A percentile compares a stretch with the other conserved stretches of the same genome.
phyloP scores from a whole-genome alignment of 345 rosid species.

The Nephelium lappaceum region DNA sequence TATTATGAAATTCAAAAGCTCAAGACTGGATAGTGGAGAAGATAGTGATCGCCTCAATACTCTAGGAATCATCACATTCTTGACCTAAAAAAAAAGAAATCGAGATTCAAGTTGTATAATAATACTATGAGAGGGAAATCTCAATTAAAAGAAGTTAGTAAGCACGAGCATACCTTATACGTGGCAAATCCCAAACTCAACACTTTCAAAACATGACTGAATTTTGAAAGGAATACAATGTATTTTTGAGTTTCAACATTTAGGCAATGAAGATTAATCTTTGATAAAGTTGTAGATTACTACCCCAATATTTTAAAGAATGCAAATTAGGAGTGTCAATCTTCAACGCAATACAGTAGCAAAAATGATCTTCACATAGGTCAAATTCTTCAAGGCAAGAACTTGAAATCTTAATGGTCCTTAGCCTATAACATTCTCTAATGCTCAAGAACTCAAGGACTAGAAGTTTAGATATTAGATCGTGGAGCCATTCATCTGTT shows the following conservation, averaged over 20 bases:
- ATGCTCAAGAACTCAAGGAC: too few species aligned
- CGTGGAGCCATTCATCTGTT: too few species aligned
- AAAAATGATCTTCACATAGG: too few species aligned
- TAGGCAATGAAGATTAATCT: neutral
- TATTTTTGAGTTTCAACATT: neutral
- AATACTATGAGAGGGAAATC: too few species aligned
- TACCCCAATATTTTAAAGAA: neutral
- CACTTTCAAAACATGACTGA: neutral
- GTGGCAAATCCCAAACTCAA: neutral
- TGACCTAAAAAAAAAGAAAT: neutral
- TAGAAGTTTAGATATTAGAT: too few species aligned
- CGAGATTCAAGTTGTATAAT: neutral
- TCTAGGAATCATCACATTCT: neutral
- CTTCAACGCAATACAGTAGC: neutral
- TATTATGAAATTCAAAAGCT: neutral
- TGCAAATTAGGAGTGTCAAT: neutral
- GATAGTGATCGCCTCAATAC: neutral
- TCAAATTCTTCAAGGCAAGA: neutral
- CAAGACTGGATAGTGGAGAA: neutral
- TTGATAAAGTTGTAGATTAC: neutral
- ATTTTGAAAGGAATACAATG: neutral
- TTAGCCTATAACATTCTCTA: too few species aligned
- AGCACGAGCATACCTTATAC: neutral
- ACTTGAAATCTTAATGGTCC: too few species aligned
- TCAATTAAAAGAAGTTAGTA: neutral